Percentiles rank a stretch among this genome's conserved stretches.
phyloP scores from a whole-genome alignment of 345 rosid genomes.

The Nephelium lappaceum region DNA sequence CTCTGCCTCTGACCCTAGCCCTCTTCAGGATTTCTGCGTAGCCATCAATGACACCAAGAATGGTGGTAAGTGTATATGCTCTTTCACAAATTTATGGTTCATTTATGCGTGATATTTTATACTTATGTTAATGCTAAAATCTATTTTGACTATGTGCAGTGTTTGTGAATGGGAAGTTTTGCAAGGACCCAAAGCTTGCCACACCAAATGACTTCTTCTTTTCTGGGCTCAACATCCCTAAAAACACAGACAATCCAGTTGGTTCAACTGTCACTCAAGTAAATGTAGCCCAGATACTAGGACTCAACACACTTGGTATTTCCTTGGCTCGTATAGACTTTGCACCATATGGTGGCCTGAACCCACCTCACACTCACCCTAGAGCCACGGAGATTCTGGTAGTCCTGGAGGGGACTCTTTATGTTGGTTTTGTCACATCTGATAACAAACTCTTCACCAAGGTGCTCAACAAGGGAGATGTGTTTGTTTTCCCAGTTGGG shows the following conservation, averaged over 20 bases:
- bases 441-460: conserved; percentile 35
- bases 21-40: conserved; percentile 39
- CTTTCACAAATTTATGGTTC: no score
- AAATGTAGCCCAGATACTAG: neutral
- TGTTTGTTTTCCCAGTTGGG: conserved; percentile 42
- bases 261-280: neutral
- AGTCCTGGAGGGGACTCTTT: conserved; percentile 38
- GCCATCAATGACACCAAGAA: conserved; percentile 19
- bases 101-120: no score
- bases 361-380: conserved; percentile 45
- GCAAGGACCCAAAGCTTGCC: neutral
- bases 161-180: neutral
- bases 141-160: neutral
- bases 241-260: neutral
- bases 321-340: conserved; percentile 23
- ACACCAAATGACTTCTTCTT: neutral
- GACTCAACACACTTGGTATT: conserved; percentile 25
- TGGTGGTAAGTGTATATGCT: neutral
- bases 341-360: neutral
- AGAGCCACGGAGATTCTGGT: conserved; percentile 44
- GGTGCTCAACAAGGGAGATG: conserved; percentile 30
- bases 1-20: conserved; percentile 28
- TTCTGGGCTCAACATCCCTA: neutral
- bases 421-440: conserved; percentile 45
- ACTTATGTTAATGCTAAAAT: no score